Evolutionary conservation across 768 basidiomycete species (phyloP).

Genomic region (Lactarius vividus): DNA sequence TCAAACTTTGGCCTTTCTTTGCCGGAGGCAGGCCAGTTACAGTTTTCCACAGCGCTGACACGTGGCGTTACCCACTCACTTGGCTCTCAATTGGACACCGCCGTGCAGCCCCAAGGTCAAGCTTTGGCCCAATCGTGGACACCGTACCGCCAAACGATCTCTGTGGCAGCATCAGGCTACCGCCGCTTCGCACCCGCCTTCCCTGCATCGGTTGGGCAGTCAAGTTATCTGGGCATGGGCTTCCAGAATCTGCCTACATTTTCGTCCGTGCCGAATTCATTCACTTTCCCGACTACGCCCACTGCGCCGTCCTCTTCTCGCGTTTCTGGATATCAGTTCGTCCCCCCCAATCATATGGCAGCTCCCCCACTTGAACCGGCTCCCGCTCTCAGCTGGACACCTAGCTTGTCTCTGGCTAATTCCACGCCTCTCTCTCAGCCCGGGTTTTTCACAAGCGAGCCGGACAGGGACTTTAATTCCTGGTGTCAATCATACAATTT

Average conservation of each 20-base stretch:
- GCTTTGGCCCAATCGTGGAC: not conserved
- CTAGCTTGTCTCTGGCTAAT: not conserved
- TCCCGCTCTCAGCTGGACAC: not conserved
- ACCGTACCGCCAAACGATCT: not conserved
- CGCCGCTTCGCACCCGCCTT: not conserved
- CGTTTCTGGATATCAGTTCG: not conserved
- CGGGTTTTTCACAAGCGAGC: not conserved
- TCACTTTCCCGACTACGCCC: not conserved
- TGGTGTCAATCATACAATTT: constrained; percentile 3
- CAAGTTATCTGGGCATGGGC: not conserved
- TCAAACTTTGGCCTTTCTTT: not conserved
- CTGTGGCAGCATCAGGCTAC: not conserved
- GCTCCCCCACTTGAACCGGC: not conserved
- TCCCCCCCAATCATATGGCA: not conserved
- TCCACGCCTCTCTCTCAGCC: not conserved
- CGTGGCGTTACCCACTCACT: not conserved
- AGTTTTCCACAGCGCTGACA: not conserved
- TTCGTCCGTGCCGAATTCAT: not conserved
- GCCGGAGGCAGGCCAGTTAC: not conserved
- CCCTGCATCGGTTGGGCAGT: not conserved
- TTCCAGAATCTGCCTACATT: not conserved
- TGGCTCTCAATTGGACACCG: not conserved
- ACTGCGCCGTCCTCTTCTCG: not conserved
- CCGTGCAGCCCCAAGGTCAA: not conserved
- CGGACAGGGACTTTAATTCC: not conserved